Evolutionary conservation across 306 rosid species (phyloP).

Genomic region (Vigna trinervia): DNA sequence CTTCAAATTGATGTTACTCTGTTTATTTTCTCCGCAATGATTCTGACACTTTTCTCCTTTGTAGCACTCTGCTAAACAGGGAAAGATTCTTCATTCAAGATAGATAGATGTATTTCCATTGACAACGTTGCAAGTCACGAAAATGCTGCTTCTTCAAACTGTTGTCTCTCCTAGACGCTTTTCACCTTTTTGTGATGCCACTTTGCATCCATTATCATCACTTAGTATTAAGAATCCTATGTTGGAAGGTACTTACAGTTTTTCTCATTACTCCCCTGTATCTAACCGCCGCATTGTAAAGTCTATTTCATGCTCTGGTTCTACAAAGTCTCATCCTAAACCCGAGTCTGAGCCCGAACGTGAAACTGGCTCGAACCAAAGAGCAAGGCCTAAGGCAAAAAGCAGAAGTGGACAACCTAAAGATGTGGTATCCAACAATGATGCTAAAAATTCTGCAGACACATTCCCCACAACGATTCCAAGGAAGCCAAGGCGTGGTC

Average conservation of each 20-base stretch:
- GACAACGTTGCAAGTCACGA: slow-evolving; percentile 35
- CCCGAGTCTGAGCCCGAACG: slow-evolving; percentile 54
- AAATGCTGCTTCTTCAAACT: slow-evolving; percentile 54
- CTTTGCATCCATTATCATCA: slow-evolving; percentile 31
- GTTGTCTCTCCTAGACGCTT: slow-evolving; percentile 42
- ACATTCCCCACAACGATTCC: slow-evolving; percentile 58
- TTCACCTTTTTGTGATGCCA: slow-evolving; percentile 40
- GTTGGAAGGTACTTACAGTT: slow-evolving; percentile 9
- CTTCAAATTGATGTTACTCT: background rate
- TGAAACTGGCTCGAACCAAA: slow-evolving; percentile 39
- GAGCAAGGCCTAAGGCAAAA: slow-evolving; percentile 23
- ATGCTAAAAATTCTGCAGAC: slow-evolving; percentile 36
- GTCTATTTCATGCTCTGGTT: slow-evolving; percentile 52
- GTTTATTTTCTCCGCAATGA: slow-evolving; percentile 4
- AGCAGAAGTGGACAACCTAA: slow-evolving; percentile 36
- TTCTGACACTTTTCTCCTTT: background rate
- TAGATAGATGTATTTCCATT: slow-evolving; percentile 12
- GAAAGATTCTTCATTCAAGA: background rate
- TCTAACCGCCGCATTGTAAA: slow-evolving; percentile 39
- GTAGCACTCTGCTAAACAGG: background rate
- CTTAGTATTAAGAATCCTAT: slow-evolving; percentile 33
- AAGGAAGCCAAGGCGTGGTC: slow-evolving; percentile 80
- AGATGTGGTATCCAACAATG: slow-evolving; percentile 32
- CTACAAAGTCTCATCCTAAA: slow-evolving; percentile 53
- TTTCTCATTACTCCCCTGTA: slow-evolving; percentile 42